Percentiles rank a stretch among this genome's conserved stretches.
Conservation (phyloP, 2,329 filamentous ascomycete genomes). For the Beauveria brongniartii region DNA sequence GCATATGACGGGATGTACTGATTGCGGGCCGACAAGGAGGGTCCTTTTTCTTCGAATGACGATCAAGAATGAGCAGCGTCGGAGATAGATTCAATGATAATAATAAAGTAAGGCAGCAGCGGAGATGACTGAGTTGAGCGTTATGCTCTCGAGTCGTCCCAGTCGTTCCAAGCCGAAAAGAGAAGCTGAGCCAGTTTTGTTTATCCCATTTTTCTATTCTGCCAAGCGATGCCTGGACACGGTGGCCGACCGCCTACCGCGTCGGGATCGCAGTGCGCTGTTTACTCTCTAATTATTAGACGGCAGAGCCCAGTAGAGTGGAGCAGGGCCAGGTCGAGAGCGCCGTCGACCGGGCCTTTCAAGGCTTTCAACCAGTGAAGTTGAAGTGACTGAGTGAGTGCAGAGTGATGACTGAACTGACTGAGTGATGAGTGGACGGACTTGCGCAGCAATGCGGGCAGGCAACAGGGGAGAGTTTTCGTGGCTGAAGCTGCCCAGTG, state of each 20-base stretch:
- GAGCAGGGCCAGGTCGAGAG: not conserved
- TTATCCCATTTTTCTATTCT: constrained; percentile 1
- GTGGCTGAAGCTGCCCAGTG: not conserved
- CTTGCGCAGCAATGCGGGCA: not conserved
- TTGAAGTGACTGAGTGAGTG: no score
- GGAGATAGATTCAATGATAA: not conserved
- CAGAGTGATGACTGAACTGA: not conserved
- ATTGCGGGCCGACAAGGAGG: not conserved
- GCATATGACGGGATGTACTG: not conserved
- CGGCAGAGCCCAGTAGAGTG: not conserved
- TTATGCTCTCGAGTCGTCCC: not conserved
- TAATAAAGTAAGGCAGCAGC: not conserved
- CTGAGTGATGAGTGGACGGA: not conserved
- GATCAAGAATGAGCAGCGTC: not conserved
- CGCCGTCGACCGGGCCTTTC: not conserved
- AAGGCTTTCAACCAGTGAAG: not conserved
- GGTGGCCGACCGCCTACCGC: not conserved
- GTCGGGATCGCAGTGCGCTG: not conserved
- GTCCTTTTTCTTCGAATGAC: not conserved
- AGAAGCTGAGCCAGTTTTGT: constrained; percentile 1
- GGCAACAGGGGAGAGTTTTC: not conserved
- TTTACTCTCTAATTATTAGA: not conserved
- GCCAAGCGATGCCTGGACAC: not conserved
- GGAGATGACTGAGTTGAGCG: not conserved
- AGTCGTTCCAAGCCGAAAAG: not conserved